Conservation (phyloP, 495 filamentous ascomycete genomes). For the Apiosordaria backusii region DNA sequence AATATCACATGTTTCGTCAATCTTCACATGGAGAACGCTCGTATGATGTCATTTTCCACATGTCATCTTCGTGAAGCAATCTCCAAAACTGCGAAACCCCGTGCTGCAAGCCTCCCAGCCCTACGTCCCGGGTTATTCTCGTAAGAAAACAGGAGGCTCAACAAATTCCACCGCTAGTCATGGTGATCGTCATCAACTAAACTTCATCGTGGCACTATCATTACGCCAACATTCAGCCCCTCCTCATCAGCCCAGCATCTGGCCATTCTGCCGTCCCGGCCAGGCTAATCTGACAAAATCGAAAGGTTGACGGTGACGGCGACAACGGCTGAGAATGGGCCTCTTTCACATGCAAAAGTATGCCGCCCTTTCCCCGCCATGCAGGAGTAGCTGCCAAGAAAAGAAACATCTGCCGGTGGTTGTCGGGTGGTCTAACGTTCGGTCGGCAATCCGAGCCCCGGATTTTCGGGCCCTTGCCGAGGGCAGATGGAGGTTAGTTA, state of each 20-base stretch:
- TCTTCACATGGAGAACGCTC: slow-evolving; percentile 2
- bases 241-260: neutral
- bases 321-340: neutral
- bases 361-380: neutral
- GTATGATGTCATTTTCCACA: slow-evolving; percentile 6
- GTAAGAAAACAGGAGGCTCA: neutral
- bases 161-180: neutral
- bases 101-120: neutral
- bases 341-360: neutral
- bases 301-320: neutral
- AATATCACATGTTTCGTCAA: neutral
- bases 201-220: neutral
- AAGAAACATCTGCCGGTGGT: neutral
- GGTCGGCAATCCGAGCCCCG: neutral
- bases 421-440: neutral
- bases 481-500: neutral
- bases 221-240: neutral
- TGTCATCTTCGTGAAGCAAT: neutral
- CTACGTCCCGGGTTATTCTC: neutral
- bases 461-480: slow-evolving; percentile 10
- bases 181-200: neutral
- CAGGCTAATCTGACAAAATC: neutral
- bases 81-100: neutral
- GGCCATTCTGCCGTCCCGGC: neutral
- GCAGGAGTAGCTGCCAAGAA: neutral